Evolutionary conservation across 179 eudicot genomes (phyloP), one percentile per base, ranked within the genome.

Genomic region (Gypsophila paniculata): DNA sequence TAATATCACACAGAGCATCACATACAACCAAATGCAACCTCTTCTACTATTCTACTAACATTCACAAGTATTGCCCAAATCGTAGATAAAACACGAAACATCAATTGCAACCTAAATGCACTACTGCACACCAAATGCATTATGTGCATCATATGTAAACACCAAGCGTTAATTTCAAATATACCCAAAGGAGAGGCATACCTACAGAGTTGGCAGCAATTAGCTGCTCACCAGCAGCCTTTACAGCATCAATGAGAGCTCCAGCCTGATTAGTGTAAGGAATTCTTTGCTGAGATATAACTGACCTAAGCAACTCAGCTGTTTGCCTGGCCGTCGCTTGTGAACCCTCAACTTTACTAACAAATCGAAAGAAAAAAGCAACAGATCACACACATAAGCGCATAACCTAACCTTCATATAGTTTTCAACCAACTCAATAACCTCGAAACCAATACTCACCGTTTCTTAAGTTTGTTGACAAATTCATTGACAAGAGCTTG

Each of bases 151-250:
- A 49, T 38, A 46, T 46, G 54, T 66, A 44, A 48, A 18, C 0
- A 9, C 11, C 57, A 22, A 14, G 6, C 13, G 23, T 44, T 13
- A 22, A 9, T 14, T 66, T 22, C n/a, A 22, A 15, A 65, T 6
- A 46, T 36, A 67, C 48, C 63, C 5, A 48, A 57, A 55, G 70
- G 18, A 63, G 48, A 69, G n/a, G 63, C 89, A 49, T 89, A 93
- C 98, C 98, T 5, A 93, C 96, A 59, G 94, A 89, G 74, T 90
- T 93, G 6, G 97, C 98, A 34, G 86, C 91, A 79, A 91, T 82
- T 38, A 93, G 83, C 78, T 86, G 85, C 79, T 87, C 96, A 39
- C 97, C 98, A 8, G 89, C 89, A 58, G 81, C 79, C 64, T 82
- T 88, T 23, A 93, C 75, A 53, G 97, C 98, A 63, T 86, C 87